Base-by-base conservation (phyloP, 2,329 filamentous ascomycete genomes). In the Teratosphaeria pseudoeucalypti region DNA sequence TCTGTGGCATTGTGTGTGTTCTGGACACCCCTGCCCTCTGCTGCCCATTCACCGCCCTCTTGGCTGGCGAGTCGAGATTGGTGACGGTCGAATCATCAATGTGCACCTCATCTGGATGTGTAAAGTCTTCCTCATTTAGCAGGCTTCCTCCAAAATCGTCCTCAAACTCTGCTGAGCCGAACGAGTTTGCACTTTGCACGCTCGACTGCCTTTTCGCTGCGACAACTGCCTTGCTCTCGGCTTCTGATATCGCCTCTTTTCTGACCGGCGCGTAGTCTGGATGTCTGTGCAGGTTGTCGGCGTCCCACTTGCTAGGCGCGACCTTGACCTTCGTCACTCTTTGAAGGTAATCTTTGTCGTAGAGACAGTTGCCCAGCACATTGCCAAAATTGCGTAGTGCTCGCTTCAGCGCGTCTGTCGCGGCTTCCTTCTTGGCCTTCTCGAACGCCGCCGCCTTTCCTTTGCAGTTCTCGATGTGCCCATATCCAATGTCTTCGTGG, bases 361-460 rank as follows among this genome's bases (percentile, higher is more conserved):
- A 97, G 61, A 99, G 86, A 78, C 94, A 99, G 72, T 97, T 99
- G n/a, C 94, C 94, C 58, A 99, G 79, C 16, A 97, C 88, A 68
- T 97, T 97, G 61, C 94, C 94, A 74, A 99, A 99, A 64, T 86
- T 96, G 61, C 92, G 83, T 68, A 99, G 72, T 1, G 94, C 85
- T 65, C 94, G 83, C 76, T 99, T 99, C 71, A 99, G 72, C 1
- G 86, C 94, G 75, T 99, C 94, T 10, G 95, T 97, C 2, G 91
- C 95, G 7, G 90, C 95, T 77, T 97, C 92, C 73, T 99, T 99
- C 78, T 97, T 99, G 1, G 94, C 92, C 76, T 99, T 99, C 73
- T 99, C 94, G 69, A 97, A 99, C 0, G 92, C 94, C 57, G 89
- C 88, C 2, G 92, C 92, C 76, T 99, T 99, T 59, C 90, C 89